These are phyloP conservation scores for Hyparrhenia diplandra DNA, from an alignment of 176 grass and related monocot genomes.

Conservation along the genomic window DNA sequence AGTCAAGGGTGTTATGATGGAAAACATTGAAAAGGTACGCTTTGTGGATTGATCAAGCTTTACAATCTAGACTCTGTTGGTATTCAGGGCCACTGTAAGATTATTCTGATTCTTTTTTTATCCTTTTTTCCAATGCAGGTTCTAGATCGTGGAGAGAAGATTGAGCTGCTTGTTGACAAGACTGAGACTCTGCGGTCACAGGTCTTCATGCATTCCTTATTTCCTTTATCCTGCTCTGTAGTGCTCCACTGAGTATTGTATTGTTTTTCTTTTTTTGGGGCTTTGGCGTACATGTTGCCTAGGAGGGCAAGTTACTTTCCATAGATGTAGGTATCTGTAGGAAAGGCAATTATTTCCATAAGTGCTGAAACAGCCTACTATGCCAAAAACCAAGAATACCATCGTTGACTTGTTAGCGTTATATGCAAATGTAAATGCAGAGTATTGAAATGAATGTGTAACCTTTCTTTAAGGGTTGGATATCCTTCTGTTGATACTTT, in stretches of 20 bases:
- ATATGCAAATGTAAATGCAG: not conserved
- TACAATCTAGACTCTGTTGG: not conserved
- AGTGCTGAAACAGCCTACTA: not conserved
- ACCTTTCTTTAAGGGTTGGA: not conserved
- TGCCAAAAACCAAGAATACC: not conserved
- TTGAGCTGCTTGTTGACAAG: constrained; percentile 88
- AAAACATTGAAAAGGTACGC: constrained; percentile 85
- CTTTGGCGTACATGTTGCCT: not conserved
- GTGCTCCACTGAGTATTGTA: not conserved
- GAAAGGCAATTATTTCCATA: not conserved
- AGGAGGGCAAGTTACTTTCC: not conserved
- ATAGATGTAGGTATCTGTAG: not conserved
- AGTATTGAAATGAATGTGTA: not conserved
- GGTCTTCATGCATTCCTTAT: constrained; percentile 26
- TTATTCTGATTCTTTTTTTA: not conserved
- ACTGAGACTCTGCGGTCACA: constrained; percentile 79
- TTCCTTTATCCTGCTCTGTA: not conserved
- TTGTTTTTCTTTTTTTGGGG: not conserved
- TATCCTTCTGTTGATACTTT: not conserved
- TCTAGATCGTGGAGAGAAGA: constrained; percentile 90
- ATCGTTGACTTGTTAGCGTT: not conserved
- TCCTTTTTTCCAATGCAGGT: constrained; percentile 40
- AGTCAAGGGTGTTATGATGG: constrained; percentile 97
- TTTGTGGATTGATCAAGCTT: not conserved
- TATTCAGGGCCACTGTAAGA: not conserved